phyloP scores from a whole-genome alignment of 2,329 filamentous ascomycete species.

The Clarireedia homoeocarpa region DNA sequence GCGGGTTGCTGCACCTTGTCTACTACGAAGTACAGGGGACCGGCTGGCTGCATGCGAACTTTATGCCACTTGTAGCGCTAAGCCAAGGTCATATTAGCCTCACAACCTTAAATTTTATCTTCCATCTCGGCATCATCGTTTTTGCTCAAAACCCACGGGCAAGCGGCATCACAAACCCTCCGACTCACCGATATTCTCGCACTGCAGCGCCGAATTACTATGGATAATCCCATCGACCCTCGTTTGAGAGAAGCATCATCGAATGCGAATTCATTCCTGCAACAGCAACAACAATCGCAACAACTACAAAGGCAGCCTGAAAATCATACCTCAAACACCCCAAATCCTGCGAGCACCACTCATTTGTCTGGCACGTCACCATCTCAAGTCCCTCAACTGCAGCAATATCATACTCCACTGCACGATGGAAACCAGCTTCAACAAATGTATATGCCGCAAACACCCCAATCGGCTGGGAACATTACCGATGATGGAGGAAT shows the following conservation, averaged over 20 bases:
- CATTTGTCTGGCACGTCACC: slow-evolving; percentile 5
- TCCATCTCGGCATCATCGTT: background rate
- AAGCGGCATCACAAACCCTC: slow-evolving; percentile 7
- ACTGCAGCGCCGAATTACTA: background rate
- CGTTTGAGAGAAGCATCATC: slow-evolving; percentile 11
- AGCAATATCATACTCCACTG: slow-evolving; percentile 8
- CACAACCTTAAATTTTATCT: background rate
- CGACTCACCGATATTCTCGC: background rate
- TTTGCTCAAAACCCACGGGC: too few relatives aligned
- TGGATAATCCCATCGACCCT: slow-evolving; percentile 11
- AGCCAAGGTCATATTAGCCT: background rate
- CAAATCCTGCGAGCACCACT: slow-evolving; percentile 3
- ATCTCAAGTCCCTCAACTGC: slow-evolving; percentile 6
- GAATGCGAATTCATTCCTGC: slow-evolving; percentile 5
- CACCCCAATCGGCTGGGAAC: slow-evolving; percentile 19
- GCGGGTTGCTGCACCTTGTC: too few relatives aligned
- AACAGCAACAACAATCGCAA: slow-evolving; percentile 3
- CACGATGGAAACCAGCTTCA: slow-evolving; percentile 7
- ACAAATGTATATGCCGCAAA: slow-evolving; percentile 19
- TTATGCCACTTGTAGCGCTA: too few relatives aligned
- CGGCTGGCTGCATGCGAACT: too few relatives aligned
- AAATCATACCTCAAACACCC: slow-evolving; percentile 1
- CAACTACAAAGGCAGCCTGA: slow-evolving; percentile 2
- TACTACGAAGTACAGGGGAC: too few relatives aligned
- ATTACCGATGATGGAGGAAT: slow-evolving; percentile 15